Conservation (phyloP, 2,329 filamentous ascomycete species). For the Cylindrodendrum hubeiense region DNA sequence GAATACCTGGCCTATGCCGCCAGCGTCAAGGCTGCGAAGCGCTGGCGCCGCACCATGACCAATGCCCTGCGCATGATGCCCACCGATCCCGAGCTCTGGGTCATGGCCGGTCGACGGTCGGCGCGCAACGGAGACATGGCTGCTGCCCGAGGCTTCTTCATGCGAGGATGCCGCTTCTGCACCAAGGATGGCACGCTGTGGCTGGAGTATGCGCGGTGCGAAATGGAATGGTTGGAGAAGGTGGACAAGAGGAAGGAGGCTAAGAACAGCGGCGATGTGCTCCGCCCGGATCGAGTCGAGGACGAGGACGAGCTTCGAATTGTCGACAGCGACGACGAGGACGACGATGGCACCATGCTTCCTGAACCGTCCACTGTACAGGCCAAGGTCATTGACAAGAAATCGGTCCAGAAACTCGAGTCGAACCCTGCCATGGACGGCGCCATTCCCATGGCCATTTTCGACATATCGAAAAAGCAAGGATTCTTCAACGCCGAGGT, state of each 20-base stretch:
- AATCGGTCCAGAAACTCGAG: constrained; percentile 66
- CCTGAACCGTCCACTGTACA: constrained; percentile 59
- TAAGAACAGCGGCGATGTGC: constrained; percentile 57
- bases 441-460: constrained; percentile 94
- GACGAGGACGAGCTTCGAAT: constrained; percentile 62
- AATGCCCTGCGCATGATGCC: constrained; percentile 87
- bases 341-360: constrained; percentile 56
- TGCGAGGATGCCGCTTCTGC: constrained; percentile 90
- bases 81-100: constrained; percentile 85
- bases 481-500: constrained; percentile 75
- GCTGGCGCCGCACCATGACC: constrained; percentile 74
- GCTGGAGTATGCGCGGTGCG: constrained; percentile 90
- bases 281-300: constrained; percentile 62
- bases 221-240: constrained; percentile 92
- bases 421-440: constrained; percentile 88
- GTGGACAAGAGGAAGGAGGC: constrained; percentile 79
- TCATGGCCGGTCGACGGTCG: constrained; percentile 83
- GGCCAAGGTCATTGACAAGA: constrained; percentile 60
- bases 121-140: constrained; percentile 89
- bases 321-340: constrained; percentile 59
- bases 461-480: constrained; percentile 86
- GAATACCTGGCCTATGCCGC: constrained; percentile 88
- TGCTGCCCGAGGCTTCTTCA: constrained; percentile 86
- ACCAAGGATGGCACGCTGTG: constrained; percentile 80
- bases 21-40: constrained; percentile 74